Percentiles rank a stretch among this genome's conserved stretches.
Conservation (phyloP, 306 rosid species). For the Sophora flavescens region DNA sequence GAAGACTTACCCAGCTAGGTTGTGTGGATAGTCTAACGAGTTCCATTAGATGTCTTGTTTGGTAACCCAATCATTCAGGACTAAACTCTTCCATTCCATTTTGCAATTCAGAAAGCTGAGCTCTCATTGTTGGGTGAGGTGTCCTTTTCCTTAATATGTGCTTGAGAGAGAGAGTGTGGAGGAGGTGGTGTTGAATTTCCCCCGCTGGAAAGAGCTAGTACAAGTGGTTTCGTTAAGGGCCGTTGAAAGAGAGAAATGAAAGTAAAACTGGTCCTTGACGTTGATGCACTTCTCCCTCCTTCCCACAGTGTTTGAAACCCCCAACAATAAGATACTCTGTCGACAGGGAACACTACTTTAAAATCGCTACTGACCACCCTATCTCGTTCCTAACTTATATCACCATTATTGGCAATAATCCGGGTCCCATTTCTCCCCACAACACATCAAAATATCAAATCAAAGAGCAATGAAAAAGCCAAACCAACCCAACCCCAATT, state of each 20-base stretch:
- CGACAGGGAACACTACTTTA: slow-evolving; percentile 46
- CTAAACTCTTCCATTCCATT: slow-evolving; percentile 33
- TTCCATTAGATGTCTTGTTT: not conserved
- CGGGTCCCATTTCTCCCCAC: slow-evolving; percentile 54
- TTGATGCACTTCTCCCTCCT: slow-evolving; percentile 25
- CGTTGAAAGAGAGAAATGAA: slow-evolving; percentile 38
- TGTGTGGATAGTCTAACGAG: too few relatives aligned
- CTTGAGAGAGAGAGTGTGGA: not conserved
- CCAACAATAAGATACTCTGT: slow-evolving; percentile 61
- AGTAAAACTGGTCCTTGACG: slow-evolving; percentile 47
- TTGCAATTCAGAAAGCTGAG: slow-evolving; percentile 47
- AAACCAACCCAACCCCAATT: slow-evolving; percentile 35
- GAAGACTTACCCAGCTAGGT: not conserved
- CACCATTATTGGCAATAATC: slow-evolving; percentile 50
- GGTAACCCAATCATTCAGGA: slow-evolving; percentile 23
- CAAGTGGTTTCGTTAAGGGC: slow-evolving; percentile 36
- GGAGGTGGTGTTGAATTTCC: too few relatives aligned
- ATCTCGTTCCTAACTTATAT: slow-evolving; percentile 43
- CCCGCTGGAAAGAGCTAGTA: slow-evolving; percentile 29
- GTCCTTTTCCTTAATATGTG: slow-evolving; percentile 31
- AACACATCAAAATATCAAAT: slow-evolving; percentile 51
- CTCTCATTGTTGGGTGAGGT: slow-evolving; percentile 43
- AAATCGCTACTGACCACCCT: slow-evolving; percentile 43
- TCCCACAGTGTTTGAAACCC: not conserved
- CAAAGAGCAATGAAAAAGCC: slow-evolving; percentile 51